Evolutionary conservation across 2,329 filamentous ascomycete genomes (phyloP), one percentile per base, ranked within the genome.

Genomic region (Ceratocystiopsis sp.): DNA sequence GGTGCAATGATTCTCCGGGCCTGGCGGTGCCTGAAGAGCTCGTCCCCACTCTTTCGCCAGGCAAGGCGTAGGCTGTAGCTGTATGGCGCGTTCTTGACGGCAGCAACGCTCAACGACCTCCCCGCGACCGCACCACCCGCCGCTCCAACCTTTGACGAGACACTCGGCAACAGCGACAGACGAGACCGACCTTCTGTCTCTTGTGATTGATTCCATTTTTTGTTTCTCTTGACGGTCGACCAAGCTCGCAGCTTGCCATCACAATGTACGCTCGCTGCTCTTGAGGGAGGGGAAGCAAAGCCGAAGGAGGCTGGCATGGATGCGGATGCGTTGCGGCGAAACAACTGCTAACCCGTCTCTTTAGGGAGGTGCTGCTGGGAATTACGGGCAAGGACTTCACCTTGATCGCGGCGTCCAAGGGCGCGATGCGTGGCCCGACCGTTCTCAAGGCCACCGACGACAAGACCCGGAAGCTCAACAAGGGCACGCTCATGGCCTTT

Each of bases 351-450:
- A 35, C 2, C 13, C n/a, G n/a, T 10, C 18, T 17, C 40, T 41
- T 25, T 48, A 96, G 87, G 91, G 91, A 98, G 78, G 84, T 96
- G 61, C 75, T 98, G 60, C 75, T 98, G 55, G 91, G 91, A 58
- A 94, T 98, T 63, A 95, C 89, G 47, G 93, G 91, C 69, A 94
- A 94, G 72, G 93, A 98, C 75, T 98, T 95, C 64, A 93, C 87
- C 68, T 78, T 98, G 73, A 79, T 98, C 61, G 91, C 86, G 57
- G 84, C 91, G 56, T 96, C 87, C 50, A 96, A 98, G 71, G 91
- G 91, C 59, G 84, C 87, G 56, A 96, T 96, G 87, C 80, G 91
- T 68, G 91, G 91, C 57, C 84, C 86, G 50, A 95, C 89, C 47
- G 82, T 98, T 62, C 79, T 98, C 59, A 98, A 98, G 67, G 76